Base-by-base conservation (phyloP, 768 basidiomycete genomes). In the Xerocomus brunneocitrinus region DNA sequence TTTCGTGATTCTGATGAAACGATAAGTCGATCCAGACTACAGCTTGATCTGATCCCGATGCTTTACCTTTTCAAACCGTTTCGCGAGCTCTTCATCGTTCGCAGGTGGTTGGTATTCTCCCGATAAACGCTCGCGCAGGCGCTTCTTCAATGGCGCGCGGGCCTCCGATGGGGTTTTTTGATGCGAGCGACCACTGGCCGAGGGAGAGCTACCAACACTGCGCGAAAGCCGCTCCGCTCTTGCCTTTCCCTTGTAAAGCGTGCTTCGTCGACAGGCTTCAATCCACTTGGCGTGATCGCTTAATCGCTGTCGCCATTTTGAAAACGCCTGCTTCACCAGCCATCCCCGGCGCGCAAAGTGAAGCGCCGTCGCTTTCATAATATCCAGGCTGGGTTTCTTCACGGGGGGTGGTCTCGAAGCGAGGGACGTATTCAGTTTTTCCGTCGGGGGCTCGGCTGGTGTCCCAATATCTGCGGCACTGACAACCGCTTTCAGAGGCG, bases 41-140 rank as follows among this genome's bases (percentile, higher is more conserved):
- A 35, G 28, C 34, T 30, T 5, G n/a, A 39, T 13, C 13, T 8
- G 12, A 35, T n/a, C 5, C 8, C 5, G 10, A 39, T 19, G 4
- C 8, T 16, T 51, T 69, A 87, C 89, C 81, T 87, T 81, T 75
- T 81, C 81, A 61, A 88, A 78, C 51, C 84, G 76, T 65, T 67
- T 76, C 13, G 80, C 84, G 47, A 89, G 74, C 32, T 82, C 82
- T 55, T 83, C 84, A 52, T 87, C 87, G 14, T 79, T 83, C 52
- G 76, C 67, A 16, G 82, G 81, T 7, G 77, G 72, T 41, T 70
- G 72, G 55, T 82, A 85, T 46, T 78, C 76, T 38, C 60, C 55
- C 4, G 73, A 74, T 19, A 69, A 55, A 5, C 76, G 71, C 22
- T 64, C 66, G n/a, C 67, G 69, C 8, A 63, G 45, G 12, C 76